These are phyloP conservation scores for Tephrocybe sp. DNA, from an alignment of 768 basidiomycete genomes.

Conservation along the genomic window DNA sequence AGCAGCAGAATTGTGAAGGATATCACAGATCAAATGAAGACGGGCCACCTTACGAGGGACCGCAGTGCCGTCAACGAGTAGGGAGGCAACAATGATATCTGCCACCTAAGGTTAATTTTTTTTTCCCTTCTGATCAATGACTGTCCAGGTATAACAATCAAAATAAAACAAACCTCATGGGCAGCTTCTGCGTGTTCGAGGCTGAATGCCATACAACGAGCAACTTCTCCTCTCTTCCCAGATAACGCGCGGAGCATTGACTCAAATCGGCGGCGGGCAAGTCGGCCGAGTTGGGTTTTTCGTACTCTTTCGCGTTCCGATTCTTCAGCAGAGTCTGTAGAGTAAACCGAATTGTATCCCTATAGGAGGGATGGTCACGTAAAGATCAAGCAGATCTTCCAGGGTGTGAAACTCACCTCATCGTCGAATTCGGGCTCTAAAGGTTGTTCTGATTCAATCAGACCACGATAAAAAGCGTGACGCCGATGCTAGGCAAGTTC, in stretches of 20 bases:
- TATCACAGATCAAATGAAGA: constrained; percentile 94
- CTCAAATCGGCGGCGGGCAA: constrained; percentile 85
- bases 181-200: constrained; percentile 96
- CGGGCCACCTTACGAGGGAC: constrained; percentile 98
- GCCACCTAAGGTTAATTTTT: no score
- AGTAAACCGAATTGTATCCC: constrained; percentile 88
- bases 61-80: constrained; percentile 88
- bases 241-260: constrained; percentile 85
- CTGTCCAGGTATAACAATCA: no score
- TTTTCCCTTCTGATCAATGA: no score
- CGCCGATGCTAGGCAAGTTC: constrained; percentile 56
- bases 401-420: constrained; percentile 45
- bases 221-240: constrained; percentile 87
- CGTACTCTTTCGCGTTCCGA: constrained; percentile 82
- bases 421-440: constrained; percentile 78
- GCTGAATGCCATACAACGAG: constrained; percentile 96
- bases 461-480: constrained; percentile 68
- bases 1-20: constrained; percentile 95
- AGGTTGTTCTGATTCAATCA: constrained; percentile 56
- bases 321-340: constrained; percentile 93
- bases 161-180: constrained; percentile 67
- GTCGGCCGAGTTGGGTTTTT: constrained; percentile 74
- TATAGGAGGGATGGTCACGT: constrained; percentile 24
- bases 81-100: constrained; percentile 86
- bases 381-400: neutral